These are phyloP conservation scores for Lentinula guzmanii DNA, from an alignment of 768 basidiomycete species.

Conservation along the genomic window DNA sequence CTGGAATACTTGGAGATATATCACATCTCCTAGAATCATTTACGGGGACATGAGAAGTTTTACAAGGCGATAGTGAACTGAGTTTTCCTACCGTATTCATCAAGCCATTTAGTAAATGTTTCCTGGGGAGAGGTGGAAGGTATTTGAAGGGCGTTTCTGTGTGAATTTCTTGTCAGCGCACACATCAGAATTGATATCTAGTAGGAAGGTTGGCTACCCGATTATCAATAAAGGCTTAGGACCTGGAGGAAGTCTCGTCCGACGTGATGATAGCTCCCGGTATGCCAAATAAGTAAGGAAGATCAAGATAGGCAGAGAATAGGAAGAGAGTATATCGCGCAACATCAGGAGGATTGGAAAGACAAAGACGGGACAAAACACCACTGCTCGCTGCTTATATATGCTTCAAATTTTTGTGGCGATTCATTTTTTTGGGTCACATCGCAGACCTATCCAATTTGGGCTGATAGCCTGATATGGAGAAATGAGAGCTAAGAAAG, in stretches of 20 bases:
- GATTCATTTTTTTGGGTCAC: not conserved
- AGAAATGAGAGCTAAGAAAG: not conserved
- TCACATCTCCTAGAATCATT: constrained; percentile 32
- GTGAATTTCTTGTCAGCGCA: not conserved
- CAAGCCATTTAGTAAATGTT: not conserved
- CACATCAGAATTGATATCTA: not conserved
- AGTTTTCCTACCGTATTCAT: not conserved
- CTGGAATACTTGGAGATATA: constrained; percentile 35
- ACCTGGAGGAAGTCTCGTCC: not conserved
- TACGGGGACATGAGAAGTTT: not conserved
- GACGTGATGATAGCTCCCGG: not conserved
- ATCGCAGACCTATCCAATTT: not conserved
- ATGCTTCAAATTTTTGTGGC: not conserved
- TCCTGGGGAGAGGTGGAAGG: not conserved
- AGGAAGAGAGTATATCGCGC: not conserved
- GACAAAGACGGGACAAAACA: not conserved
- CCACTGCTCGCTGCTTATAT: not conserved
- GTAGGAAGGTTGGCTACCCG: not conserved
- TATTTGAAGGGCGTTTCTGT: constrained; percentile 4
- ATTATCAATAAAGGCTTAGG: not conserved
- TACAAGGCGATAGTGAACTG: not conserved
- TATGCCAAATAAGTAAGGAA: not conserved
- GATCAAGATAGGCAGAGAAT: not conserved
- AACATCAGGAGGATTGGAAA: not conserved
- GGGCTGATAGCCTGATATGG: not conserved